Evolutionary conservation across 768 basidiomycete species (phyloP).

Genomic region (Tephrocybe sp.): DNA sequence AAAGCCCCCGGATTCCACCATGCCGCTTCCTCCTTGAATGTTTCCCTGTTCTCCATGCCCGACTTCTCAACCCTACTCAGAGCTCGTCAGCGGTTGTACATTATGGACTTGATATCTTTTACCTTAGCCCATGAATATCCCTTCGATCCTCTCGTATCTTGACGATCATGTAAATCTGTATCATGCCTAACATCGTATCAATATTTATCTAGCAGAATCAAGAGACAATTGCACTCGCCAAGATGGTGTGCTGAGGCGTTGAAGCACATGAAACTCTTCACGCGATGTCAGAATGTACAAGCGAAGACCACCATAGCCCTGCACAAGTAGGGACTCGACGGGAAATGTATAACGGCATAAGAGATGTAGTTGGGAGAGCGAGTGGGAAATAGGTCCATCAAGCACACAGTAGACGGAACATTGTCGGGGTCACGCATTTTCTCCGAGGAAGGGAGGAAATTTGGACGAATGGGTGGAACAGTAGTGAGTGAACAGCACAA

Average conservation of each 20-base stretch:
- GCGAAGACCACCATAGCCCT: no score
- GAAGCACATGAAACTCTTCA: no score
- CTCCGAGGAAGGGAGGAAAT: no score
- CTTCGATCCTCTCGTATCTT: background rate
- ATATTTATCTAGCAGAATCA: background rate
- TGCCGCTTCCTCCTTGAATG: background rate
- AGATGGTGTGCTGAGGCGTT: background rate
- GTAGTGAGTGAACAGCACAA: no score
- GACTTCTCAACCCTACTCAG: background rate
- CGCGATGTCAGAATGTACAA: no score
- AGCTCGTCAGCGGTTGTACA: constrained; percentile 1
- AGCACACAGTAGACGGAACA: no score
- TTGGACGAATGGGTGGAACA: no score
- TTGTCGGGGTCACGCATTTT: no score
- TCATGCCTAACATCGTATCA: constrained; percentile 6
- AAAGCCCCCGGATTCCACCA: background rate
- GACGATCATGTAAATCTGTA: background rate
- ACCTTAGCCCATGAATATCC: constrained; percentile 7
- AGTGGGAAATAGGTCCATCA: no score
- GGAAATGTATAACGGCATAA: no score
- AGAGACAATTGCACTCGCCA: background rate
- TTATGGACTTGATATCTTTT: constrained; percentile 1
- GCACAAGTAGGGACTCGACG: no score
- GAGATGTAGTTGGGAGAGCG: no score
- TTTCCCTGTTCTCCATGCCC: background rate